A percentile compares a stretch with the other conserved stretches of the same genome.
These are phyloP conservation scores for Geoglossum glabrum DNA, from an alignment of 495 filamentous ascomycete genomes.

Conservation along the genomic window DNA sequence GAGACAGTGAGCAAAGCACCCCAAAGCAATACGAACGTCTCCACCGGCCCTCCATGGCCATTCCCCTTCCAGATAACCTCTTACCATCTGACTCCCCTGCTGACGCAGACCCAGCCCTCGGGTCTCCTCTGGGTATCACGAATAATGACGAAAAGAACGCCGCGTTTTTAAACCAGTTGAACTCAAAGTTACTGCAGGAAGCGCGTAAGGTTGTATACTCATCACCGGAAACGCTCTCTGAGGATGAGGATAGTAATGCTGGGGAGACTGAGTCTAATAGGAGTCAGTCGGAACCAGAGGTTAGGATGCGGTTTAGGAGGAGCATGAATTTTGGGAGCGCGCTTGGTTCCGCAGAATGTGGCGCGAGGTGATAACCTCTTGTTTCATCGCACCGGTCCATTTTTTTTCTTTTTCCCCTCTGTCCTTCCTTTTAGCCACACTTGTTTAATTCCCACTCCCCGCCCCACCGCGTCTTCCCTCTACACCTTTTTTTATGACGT, in stretches of 20 bases:
- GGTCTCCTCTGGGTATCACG: slow-evolving; percentile 9
- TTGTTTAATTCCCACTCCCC: no score
- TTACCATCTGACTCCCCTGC: neutral
- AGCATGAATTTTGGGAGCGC: slow-evolving; percentile 7
- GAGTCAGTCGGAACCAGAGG: neutral
- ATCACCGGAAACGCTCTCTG: neutral
- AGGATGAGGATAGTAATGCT: neutral
- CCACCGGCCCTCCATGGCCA: neutral
- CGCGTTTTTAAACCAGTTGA: slow-evolving; percentile 10
- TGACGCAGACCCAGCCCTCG: slow-evolving; percentile 8
- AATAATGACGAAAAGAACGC: slow-evolving; percentile 5
- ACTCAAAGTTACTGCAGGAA: slow-evolving; percentile 10
- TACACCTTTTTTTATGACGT: no score
- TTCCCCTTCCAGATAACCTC: neutral
- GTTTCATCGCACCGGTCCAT: no score
- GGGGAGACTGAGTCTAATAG: neutral
- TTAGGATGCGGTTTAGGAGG: slow-evolving; percentile 4
- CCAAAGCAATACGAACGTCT: slow-evolving; percentile 1
- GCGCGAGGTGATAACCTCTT: no score
- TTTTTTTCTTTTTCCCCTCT: no score
- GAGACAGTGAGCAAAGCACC: neutral
- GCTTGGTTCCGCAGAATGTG: no score
- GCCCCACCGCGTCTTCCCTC: no score
- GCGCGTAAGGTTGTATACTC: slow-evolving; percentile 10
- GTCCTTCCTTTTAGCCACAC: no score